Percentiles rank a stretch among this genome's conserved stretches.
Conservation (phyloP, 306 rosid species). For the Inga laurina region DNA sequence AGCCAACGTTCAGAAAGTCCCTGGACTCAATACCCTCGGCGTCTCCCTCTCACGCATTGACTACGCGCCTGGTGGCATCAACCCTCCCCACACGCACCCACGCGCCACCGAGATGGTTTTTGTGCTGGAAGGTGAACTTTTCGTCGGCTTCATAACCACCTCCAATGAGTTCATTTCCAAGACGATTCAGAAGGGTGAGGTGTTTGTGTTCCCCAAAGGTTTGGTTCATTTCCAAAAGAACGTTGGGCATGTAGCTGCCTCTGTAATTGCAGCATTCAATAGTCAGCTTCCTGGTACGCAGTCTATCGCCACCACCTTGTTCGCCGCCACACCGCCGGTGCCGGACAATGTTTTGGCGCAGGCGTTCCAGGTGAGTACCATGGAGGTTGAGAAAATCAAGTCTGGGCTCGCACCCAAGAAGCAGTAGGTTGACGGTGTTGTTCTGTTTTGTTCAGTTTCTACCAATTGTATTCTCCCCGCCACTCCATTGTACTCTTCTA, state of each 20-base stretch:
- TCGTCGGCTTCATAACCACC: slow-evolving; percentile 84
- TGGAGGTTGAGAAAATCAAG: slow-evolving; percentile 68
- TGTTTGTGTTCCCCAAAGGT: slow-evolving; percentile 79
- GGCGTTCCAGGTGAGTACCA: slow-evolving; percentile 64
- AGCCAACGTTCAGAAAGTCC: slow-evolving; percentile 72
- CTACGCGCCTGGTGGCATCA: slow-evolving; percentile 83
- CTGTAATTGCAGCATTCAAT: slow-evolving; percentile 73
- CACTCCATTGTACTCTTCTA: not conserved
- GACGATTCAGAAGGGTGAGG: slow-evolving; percentile 65
- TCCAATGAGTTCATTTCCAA: slow-evolving; percentile 61
- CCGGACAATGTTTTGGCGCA: slow-evolving; percentile 66
- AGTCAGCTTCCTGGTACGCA: slow-evolving; percentile 86
- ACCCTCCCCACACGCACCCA: slow-evolving; percentile 97
- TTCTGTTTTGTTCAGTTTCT: not conserved
- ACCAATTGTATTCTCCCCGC: not conserved
- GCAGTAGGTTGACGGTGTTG: not conserved
- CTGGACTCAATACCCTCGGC: slow-evolving; percentile 91
- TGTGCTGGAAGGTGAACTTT: slow-evolving; percentile 69
- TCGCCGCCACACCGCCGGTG: slow-evolving; percentile 67
- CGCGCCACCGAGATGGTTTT: slow-evolving; percentile 83
- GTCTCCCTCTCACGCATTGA: slow-evolving; percentile 81
- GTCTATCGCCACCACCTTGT: slow-evolving; percentile 60
- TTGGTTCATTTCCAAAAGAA: slow-evolving; percentile 88
- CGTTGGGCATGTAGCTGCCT: slow-evolving; percentile 51
- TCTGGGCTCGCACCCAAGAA: slow-evolving; percentile 68